These are phyloP conservation scores for Periconia sp. DNA, from an alignment of 2,329 filamentous ascomycete species.

Conservation along the genomic window DNA sequence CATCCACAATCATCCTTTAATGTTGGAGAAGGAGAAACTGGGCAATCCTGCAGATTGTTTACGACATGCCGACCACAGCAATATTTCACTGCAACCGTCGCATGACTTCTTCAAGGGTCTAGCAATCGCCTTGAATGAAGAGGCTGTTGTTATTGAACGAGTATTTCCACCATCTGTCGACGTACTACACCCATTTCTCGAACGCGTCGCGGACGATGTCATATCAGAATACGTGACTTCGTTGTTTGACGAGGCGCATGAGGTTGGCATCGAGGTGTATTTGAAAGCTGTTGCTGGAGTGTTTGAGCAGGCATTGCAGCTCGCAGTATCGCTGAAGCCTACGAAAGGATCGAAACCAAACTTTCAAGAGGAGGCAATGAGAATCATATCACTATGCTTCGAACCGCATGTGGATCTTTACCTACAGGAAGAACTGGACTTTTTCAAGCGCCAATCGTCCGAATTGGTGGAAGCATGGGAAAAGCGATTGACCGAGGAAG, in stretches of 20 bases:
- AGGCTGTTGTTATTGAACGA: constrained; percentile 77
- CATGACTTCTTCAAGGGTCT: constrained; percentile 80
- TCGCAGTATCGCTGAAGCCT: constrained; percentile 73
- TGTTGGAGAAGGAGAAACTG: constrained; percentile 73
- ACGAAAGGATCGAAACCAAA: constrained; percentile 67
- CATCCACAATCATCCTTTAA: constrained; percentile 85
- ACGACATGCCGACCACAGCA: constrained; percentile 67
- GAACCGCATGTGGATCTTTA: constrained; percentile 95
- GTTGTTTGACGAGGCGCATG: constrained; percentile 86
- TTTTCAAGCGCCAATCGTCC: constrained; percentile 79
- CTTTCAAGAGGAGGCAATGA: constrained; percentile 69
- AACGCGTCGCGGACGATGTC: constrained; percentile 81
- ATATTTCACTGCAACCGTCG: constrained; percentile 78
- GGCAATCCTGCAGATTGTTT: constrained; percentile 83
- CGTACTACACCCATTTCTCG: constrained; percentile 79
- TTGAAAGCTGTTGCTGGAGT: constrained; percentile 85
- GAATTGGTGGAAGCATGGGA: constrained; percentile 85
- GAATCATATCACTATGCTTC: constrained; percentile 75
- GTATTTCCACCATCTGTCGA: constrained; percentile 76
- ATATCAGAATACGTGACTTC: constrained; percentile 85
- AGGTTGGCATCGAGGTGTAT: constrained; percentile 75
- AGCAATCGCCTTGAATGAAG: constrained; percentile 78
- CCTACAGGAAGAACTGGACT: constrained; percentile 86
- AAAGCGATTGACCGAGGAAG: constrained; percentile 87
- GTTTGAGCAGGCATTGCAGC: constrained; percentile 83